Percentiles rank a stretch among this genome's conserved stretches.
Evolutionary conservation across 768 basidiomycete species (phyloP).

Genomic region (Boletus sp.): DNA sequence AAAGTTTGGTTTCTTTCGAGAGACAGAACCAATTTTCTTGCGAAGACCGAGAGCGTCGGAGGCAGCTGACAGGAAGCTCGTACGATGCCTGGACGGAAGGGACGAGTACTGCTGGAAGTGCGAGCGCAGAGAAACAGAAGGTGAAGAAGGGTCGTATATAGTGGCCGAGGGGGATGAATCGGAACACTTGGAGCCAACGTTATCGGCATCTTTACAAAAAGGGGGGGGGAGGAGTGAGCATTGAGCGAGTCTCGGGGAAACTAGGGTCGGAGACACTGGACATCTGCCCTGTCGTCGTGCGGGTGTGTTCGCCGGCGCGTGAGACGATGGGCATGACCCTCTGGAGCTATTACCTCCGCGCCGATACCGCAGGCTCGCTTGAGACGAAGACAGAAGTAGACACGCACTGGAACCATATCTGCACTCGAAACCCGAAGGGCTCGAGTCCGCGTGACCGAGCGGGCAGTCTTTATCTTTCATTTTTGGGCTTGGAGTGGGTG

Average conservation of each 20-base stretch:
- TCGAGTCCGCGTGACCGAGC: slow-evolving; percentile 3
- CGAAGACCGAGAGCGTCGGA: slow-evolving; percentile 47
- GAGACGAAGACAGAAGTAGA: background rate
- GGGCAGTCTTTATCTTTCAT: slow-evolving; percentile 21
- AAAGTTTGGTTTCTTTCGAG: slow-evolving; percentile 38
- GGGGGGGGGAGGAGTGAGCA: background rate
- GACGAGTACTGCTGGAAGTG: slow-evolving; percentile 4
- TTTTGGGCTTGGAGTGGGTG: background rate
- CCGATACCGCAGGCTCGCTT: slow-evolving; percentile 1
- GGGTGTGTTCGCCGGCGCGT: slow-evolving; percentile 3
- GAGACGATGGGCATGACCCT: background rate
- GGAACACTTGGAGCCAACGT: slow-evolving; percentile 8
- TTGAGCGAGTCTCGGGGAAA: slow-evolving; percentile 9
- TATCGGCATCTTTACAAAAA: slow-evolving; percentile 18
- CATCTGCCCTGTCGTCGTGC: background rate
- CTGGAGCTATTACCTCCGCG: background rate
- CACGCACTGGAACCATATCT: slow-evolving; percentile 15
- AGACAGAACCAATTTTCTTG: slow-evolving; percentile 39
- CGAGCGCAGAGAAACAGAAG: slow-evolving; percentile 1
- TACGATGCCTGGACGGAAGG: slow-evolving; percentile 35
- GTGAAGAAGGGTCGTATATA: slow-evolving; percentile 11
- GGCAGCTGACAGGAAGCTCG: slow-evolving; percentile 50
- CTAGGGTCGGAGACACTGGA: background rate
- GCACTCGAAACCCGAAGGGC: slow-evolving; percentile 1
- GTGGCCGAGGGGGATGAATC: slow-evolving; percentile 14